These are phyloP conservation scores for Pyrus bretschneideri DNA, from an alignment of 306 rosid genomes.

Conservation along the genomic window DNA sequence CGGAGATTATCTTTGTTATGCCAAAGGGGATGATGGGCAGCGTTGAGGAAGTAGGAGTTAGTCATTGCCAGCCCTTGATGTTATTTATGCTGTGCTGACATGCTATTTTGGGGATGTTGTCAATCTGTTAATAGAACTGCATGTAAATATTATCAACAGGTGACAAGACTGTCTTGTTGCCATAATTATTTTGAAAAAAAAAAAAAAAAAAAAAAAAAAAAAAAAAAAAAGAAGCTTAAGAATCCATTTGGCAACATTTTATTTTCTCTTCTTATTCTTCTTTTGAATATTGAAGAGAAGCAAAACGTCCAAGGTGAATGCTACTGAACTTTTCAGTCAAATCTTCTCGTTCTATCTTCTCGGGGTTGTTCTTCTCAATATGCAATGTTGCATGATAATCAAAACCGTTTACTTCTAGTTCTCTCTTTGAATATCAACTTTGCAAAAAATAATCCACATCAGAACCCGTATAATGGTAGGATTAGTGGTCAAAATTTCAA, in stretches of 20 bases:
- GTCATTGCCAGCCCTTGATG: neutral
- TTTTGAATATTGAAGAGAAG: too few relatives aligned
- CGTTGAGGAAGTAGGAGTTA: neutral
- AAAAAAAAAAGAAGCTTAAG: too few relatives aligned
- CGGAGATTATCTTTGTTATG: neutral
- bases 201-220: too few relatives aligned
- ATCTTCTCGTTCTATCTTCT: neutral
- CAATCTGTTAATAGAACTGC: neutral
- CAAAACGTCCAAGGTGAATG: too few relatives aligned
- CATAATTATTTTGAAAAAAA: too few relatives aligned
- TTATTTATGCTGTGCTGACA: neutral
- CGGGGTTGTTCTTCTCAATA: neutral
- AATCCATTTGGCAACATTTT: neutral
- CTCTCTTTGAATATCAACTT: too few relatives aligned
- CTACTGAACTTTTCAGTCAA: too few relatives aligned
- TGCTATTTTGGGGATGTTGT: neutral
- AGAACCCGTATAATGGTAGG: too few relatives aligned
- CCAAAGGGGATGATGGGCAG: neutral
- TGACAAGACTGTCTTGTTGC: neutral
- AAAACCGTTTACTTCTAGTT: neutral
- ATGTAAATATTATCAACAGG: neutral
- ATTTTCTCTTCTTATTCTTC: neutral
- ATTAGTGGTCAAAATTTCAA: neutral
- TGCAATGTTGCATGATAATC: neutral
- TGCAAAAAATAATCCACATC: too few relatives aligned